phyloP scores from a whole-genome alignment of 352 stramenopile genomes.

The Blastocystis sp. region DNA sequence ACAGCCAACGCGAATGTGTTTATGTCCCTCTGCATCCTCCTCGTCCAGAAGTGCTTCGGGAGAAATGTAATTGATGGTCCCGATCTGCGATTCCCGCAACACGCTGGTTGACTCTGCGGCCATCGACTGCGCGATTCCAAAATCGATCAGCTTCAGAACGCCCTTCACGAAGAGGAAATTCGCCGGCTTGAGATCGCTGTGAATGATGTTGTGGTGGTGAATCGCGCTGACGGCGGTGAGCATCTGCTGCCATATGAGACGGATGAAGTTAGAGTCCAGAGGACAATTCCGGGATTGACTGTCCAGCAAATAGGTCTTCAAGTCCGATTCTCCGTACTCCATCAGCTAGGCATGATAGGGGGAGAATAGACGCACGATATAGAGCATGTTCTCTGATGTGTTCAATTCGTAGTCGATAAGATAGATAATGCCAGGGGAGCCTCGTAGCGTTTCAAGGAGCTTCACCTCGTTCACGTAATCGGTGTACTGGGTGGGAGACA shows the following conservation, averaged over 20 bases:
- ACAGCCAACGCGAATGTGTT: conserved; percentile 33
- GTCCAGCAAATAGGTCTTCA: conserved; percentile 77
- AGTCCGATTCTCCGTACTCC: conserved; percentile 93
- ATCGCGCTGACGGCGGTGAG: conserved; percentile 92
- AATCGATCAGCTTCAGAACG: conserved; percentile 92
- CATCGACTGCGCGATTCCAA: conserved; percentile 95
- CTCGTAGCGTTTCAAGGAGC: conserved; percentile 85
- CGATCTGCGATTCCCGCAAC: conserved; percentile 88
- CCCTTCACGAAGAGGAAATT: conserved; percentile 95
- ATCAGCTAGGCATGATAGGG: conserved; percentile 75
- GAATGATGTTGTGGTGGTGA: conserved; percentile 90
- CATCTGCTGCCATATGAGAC: conserved; percentile 98
- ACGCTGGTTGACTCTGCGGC: conserved; percentile 94
- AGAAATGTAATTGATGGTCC: conserved; percentile 93
- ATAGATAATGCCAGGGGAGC: conserved; percentile 90
- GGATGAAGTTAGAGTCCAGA: conserved; percentile 92
- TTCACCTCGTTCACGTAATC: conserved; percentile 96
- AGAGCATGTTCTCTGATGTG: conserved; percentile 71
- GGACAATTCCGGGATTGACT: neutral
- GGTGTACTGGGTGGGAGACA: conserved; percentile 84
- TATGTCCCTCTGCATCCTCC: conserved; percentile 66
- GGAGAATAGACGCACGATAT: conserved; percentile 51
- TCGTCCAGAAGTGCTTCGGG: conserved; percentile 82
- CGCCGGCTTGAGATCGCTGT: conserved; percentile 87
- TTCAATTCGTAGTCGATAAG: conserved; percentile 89